These are phyloP conservation scores for Filobasidium floriforme DNA, from an alignment of 768 basidiomycete genomes.

Conservation along the genomic window DNA sequence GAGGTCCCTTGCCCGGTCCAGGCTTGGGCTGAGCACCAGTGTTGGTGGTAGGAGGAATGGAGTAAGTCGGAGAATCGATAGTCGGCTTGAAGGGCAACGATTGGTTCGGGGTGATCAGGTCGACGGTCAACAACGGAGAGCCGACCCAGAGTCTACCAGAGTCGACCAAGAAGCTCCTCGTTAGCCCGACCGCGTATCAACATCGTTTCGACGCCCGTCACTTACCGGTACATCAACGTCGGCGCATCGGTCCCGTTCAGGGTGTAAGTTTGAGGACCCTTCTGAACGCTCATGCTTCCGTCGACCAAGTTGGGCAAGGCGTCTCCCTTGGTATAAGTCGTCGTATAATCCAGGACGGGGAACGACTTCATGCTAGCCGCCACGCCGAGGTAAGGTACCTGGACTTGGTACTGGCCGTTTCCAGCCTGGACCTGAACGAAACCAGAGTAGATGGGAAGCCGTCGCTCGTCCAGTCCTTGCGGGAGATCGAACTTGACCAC, in stretches of 20 bases:
- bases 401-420: constrained; percentile 21
- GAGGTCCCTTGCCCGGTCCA: not conserved
- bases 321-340: constrained; percentile 28
- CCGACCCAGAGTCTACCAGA: constrained; percentile 28
- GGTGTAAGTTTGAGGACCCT: constrained; percentile 29
- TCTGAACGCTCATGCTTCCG: constrained; percentile 24
- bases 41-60: not conserved
- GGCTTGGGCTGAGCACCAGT: not conserved
- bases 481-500: constrained; percentile 52
- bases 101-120: constrained; percentile 34
- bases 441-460: constrained; percentile 58
- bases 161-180: not conserved
- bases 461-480: constrained; percentile 45
- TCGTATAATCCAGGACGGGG: constrained; percentile 39
- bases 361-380: constrained; percentile 40
- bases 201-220: not conserved
- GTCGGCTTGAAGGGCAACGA: constrained; percentile 36
- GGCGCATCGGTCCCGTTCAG: constrained; percentile 30
- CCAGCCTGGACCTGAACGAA: constrained; percentile 48
- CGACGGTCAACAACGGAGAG: constrained; percentile 32
- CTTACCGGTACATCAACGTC: constrained; percentile 35
- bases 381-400: constrained; percentile 42
- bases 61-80: constrained; percentile 9
- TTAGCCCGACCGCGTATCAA: not conserved
- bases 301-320: constrained; percentile 32